Evolutionary conservation across 305 asterid genomes (phyloP).

Genomic region (Rubia tinctorum): DNA sequence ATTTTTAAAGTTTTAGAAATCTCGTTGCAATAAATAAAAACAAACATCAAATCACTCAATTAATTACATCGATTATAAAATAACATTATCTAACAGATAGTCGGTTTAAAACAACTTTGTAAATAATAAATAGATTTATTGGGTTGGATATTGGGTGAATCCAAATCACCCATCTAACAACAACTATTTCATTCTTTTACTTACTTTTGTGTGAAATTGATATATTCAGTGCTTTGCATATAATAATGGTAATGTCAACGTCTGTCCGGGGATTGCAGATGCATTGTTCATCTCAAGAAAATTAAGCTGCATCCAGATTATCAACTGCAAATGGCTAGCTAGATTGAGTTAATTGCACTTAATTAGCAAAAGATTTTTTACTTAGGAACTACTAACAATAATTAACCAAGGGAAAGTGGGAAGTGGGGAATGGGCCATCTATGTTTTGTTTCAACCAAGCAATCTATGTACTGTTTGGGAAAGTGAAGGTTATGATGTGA

Average conservation of each 20-base stretch:
- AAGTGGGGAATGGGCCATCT: constrained; percentile 35
- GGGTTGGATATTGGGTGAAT: too few relatives aligned
- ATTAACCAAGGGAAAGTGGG: constrained; percentile 9
- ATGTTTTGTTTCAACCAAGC: constrained; percentile 36
- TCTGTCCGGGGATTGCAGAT: not conserved
- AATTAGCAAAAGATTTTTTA: not conserved
- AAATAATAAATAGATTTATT: too few relatives aligned
- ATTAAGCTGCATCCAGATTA: constrained; percentile 5
- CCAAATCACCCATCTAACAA: too few relatives aligned
- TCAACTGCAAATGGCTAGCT: not conserved
- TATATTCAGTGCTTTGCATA: not conserved
- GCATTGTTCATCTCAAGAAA: constrained; percentile 16
- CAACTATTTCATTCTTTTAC: too few relatives aligned
- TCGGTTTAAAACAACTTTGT: too few relatives aligned
- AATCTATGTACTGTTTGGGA: constrained; percentile 33
- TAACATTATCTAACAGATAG: too few relatives aligned
- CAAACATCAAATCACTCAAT: too few relatives aligned
- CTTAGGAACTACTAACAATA: too few relatives aligned
- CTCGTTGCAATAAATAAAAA: too few relatives aligned
- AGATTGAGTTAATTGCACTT: not conserved
- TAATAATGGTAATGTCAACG: constrained; percentile 15
- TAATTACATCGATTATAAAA: too few relatives aligned
- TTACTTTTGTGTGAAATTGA: too few relatives aligned
- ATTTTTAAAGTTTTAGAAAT: too few relatives aligned
- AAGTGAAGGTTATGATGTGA: constrained; percentile 9